phyloP scores from a whole-genome alignment of 768 basidiomycete species.

The Agrocybe praecox region DNA sequence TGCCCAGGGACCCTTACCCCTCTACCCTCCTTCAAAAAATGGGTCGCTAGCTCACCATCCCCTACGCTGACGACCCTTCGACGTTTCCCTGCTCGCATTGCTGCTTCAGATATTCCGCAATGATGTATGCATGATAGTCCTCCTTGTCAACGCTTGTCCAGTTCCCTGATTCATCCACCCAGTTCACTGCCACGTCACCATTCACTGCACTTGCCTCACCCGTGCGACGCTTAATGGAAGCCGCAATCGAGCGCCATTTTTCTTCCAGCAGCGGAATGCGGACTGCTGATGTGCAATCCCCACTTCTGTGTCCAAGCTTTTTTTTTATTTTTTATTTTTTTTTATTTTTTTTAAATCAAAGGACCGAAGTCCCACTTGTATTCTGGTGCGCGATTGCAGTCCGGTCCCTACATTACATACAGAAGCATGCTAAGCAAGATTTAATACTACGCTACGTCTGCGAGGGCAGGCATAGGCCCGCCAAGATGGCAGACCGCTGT shows the following conservation, averaged over 20 bases:
- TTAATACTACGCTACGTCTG: no score
- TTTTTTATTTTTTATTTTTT: no score
- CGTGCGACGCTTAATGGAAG: background rate
- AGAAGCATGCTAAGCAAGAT: no score
- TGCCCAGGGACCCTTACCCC: slow-evolving; percentile 7
- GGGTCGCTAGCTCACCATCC: slow-evolving; percentile 10
- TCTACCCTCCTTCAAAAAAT: background rate
- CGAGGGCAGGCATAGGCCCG: no score
- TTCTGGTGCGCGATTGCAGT: no score
- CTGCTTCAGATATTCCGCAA: background rate
- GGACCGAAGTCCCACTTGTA: no score
- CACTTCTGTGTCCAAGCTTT: slow-evolving; percentile 11
- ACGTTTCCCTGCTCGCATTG: slow-evolving; percentile 18
- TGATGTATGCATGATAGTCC: background rate
- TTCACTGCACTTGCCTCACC: background rate
- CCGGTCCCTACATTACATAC: no score
- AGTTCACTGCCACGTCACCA: background rate
- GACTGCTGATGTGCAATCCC: slow-evolving; percentile 1
- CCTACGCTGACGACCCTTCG: slow-evolving; percentile 23
- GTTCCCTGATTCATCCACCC: background rate
- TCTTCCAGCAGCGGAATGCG: slow-evolving; percentile 11
- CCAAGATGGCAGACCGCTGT: no score
- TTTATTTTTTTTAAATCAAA: no score
- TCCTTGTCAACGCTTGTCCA: background rate
- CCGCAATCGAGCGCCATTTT: slow-evolving; percentile 18